These are phyloP conservation scores for Diaporthe sp. DNA, from an alignment of 2,329 filamentous ascomycete species.

Conservation along the genomic window DNA sequence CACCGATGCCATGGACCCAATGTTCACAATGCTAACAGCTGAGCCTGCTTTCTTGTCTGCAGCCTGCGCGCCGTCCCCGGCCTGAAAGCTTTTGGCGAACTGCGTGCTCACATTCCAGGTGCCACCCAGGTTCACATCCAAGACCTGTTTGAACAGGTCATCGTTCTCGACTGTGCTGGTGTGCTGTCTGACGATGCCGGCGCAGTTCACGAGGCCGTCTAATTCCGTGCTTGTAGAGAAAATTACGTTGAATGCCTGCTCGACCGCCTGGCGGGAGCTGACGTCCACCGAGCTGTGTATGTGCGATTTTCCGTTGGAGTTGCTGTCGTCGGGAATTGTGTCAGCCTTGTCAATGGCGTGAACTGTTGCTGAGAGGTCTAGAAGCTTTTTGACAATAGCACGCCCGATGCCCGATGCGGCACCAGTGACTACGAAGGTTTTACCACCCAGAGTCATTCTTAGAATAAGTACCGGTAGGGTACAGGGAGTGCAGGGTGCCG, in stretches of 20 bases:
- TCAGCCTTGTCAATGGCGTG: background rate
- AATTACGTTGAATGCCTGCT: background rate
- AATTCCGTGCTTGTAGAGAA: slow-evolving; percentile 39
- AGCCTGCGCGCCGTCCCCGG: slow-evolving; percentile 54
- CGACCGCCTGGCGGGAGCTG: background rate
- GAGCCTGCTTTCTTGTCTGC: slow-evolving; percentile 58
- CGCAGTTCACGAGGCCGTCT: slow-evolving; percentile 58
- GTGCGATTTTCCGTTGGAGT: background rate
- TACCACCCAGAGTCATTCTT: background rate
- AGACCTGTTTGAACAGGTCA: slow-evolving; percentile 54
- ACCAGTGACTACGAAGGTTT: background rate
- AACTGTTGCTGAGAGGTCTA: background rate
- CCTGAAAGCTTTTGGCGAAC: slow-evolving; percentile 46
- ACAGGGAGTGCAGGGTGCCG: background rate
- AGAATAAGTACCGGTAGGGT: background rate
- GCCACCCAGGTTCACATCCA: slow-evolving; percentile 59
- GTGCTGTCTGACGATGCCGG: slow-evolving; percentile 55
- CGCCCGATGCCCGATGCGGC: background rate
- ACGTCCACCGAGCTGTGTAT: background rate
- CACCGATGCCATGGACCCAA: slow-evolving; percentile 53
- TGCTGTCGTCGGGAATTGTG: background rate
- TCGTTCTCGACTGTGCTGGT: slow-evolving; percentile 50
- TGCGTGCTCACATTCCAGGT: slow-evolving; percentile 47
- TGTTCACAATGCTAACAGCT: slow-evolving; percentile 55
- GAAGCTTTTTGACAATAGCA: background rate